Evolutionary conservation across 257 asterid genomes (phyloP).

Genomic region (Euphrasia confusa): DNA sequence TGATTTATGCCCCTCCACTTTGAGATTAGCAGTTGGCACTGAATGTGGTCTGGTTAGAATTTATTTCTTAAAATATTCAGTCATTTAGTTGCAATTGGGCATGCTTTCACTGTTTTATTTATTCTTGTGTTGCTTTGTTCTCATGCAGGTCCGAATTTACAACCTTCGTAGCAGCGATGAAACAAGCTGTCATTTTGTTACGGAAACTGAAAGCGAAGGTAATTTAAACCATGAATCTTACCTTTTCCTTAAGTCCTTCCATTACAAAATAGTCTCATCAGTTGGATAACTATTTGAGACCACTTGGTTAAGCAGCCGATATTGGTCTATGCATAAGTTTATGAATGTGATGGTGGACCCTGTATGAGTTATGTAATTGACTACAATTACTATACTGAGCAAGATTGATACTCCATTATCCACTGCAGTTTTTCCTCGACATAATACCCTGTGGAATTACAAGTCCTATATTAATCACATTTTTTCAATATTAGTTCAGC

Average conservation of each 20-base stretch:
- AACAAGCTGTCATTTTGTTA: slow-evolving; percentile 47
- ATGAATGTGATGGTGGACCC: slow-evolving; percentile 6
- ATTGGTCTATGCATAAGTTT: slow-evolving; percentile 10
- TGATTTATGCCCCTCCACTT: slow-evolving; percentile 60
- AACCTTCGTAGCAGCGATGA: slow-evolving; percentile 43
- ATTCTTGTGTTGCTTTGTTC: slow-evolving; percentile 26
- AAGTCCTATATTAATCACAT: background rate
- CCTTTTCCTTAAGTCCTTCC: slow-evolving; percentile 12
- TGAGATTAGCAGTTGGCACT: slow-evolving; percentile 74
- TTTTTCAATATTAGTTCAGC: slow-evolving; percentile 10
- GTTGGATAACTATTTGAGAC: slow-evolving; percentile 14
- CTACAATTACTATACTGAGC: background rate
- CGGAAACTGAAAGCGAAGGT: slow-evolving; percentile 75
- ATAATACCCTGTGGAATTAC: slow-evolving; percentile 6
- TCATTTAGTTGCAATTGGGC: slow-evolving; percentile 14
- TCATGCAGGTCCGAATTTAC: slow-evolving; percentile 59
- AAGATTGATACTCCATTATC: slow-evolving; percentile 11
- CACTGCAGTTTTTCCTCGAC: slow-evolving; percentile 7
- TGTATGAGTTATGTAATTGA: slow-evolving; percentile 6
- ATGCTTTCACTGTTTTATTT: slow-evolving; percentile 22
- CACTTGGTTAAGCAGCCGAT: slow-evolving; percentile 3
- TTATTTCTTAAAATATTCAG: slow-evolving; percentile 27
- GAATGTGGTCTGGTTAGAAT: slow-evolving; percentile 83
- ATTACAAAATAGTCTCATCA: background rate
- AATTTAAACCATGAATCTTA: slow-evolving; percentile 21